Conservation (phyloP, 2,329 filamentous ascomycete species). For the Torrubiella hemipterigena region DNA sequence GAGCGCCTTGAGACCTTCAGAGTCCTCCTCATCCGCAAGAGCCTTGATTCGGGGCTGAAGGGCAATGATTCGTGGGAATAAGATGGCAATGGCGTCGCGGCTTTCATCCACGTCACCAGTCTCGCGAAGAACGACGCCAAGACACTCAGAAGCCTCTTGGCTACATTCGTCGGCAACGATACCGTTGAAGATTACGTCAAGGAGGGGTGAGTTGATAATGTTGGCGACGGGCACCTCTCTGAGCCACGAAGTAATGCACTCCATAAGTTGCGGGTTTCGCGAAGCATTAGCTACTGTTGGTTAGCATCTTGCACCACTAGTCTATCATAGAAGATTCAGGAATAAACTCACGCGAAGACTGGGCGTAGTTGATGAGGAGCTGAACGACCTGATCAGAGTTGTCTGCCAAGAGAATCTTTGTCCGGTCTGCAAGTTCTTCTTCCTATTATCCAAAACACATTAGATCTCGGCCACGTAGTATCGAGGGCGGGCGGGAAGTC, state of each 20-base stretch:
- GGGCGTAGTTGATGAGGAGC: slow-evolving; percentile 79
- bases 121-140: slow-evolving; percentile 85
- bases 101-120: slow-evolving; percentile 91
- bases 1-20: slow-evolving; percentile 74
- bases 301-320: slow-evolving; percentile 9
- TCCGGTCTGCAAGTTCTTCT: slow-evolving; percentile 82
- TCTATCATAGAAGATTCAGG: not conserved
- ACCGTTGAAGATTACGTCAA: slow-evolving; percentile 70
- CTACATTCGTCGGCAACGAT: slow-evolving; percentile 67
- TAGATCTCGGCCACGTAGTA: slow-evolving; percentile 20
- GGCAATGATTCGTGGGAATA: slow-evolving; percentile 71
- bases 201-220: slow-evolving; percentile 73
- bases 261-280: slow-evolving; percentile 79
- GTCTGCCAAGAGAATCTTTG: slow-evolving; percentile 77
- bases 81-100: slow-evolving; percentile 63
- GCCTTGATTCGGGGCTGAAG: slow-evolving; percentile 66
- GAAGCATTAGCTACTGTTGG: slow-evolving; percentile 52
- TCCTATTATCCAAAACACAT: slow-evolving; percentile 53
- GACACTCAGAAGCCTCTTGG: slow-evolving; percentile 79
- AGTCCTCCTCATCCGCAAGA: slow-evolving; percentile 68
- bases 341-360: slow-evolving; percentile 67
- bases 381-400: slow-evolving; percentile 82
- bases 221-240: slow-evolving; percentile 78
- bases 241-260: slow-evolving; percentile 95
- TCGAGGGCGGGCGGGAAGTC: slow-evolving; percentile 3